Percentiles rank a stretch among this genome's conserved stretches.
Conservation (phyloP, 208 protist genomes). For the Wallacemonas sp. region DNA sequence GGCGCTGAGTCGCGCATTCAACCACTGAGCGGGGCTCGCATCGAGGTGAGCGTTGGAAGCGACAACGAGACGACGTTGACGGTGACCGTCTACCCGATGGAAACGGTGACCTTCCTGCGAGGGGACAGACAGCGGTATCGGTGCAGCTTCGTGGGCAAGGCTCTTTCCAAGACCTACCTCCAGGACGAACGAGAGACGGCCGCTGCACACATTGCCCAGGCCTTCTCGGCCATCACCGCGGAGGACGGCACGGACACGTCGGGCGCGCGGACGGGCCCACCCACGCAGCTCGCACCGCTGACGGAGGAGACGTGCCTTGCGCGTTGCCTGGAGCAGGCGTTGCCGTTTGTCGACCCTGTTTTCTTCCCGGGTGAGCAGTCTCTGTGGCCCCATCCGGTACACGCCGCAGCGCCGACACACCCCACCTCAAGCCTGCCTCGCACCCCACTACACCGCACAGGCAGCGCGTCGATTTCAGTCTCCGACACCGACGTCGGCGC, state of each 20-base stretch:
- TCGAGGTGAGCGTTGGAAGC: slow-evolving; percentile 28
- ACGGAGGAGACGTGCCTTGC: slow-evolving; percentile 32
- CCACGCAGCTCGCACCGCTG: not conserved
- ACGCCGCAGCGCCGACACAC: not conserved
- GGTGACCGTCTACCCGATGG: slow-evolving; percentile 58
- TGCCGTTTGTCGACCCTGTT: slow-evolving; percentile 45
- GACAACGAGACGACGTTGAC: slow-evolving; percentile 32
- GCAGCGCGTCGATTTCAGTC: not conserved
- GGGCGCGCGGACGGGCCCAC: not conserved
- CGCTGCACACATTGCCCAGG: slow-evolving; percentile 8
- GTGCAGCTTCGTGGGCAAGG: slow-evolving; percentile 33
- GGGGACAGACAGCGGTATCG: slow-evolving; percentile 33
- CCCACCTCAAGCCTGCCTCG: not conserved
- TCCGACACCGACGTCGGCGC: not conserved
- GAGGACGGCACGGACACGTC: not conserved
- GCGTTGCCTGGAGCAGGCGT: slow-evolving; percentile 21
- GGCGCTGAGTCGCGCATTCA: slow-evolving; percentile 10
- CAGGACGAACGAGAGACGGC: slow-evolving; percentile 20
- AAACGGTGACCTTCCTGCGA: slow-evolving; percentile 53
- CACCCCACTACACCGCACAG: slow-evolving; percentile 1
- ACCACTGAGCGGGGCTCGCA: slow-evolving; percentile 11
- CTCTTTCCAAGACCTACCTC: slow-evolving; percentile 50
- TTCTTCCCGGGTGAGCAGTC: slow-evolving; percentile 33
- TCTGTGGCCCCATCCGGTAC: not conserved
- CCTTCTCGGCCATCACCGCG: not conserved